Base-by-base conservation (phyloP, 2,329 filamentous ascomycete genomes). In the Phaeophleospora eucalypticola region DNA sequence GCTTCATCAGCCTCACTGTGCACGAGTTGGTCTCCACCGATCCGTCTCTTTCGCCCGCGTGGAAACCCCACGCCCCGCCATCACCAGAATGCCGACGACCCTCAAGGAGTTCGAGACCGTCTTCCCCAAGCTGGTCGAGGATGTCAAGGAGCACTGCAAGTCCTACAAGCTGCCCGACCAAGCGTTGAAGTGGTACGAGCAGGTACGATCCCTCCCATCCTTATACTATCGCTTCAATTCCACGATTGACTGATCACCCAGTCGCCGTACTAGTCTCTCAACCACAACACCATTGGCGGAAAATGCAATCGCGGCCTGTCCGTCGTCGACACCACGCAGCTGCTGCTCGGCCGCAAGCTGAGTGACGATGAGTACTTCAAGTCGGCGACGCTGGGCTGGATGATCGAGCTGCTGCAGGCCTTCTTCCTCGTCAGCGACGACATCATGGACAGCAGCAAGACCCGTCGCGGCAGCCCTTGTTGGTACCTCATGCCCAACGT, bases 301-400 rank as follows among this genome's bases (percentile, higher is more conserved):
- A 98, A 98, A 78, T 95, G 90, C 77, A 98, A 98, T 76, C 89
- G 93, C 65, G 93, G 93, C 73, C 94, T 98, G 82, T 97, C 90
- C 39, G 91, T 97, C 51, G 86, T 93, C 58, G 93, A 98, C 73
- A 93, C 89, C 38, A 83, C 84, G 56, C 85, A 88, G 56, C 76
- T 93, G 62, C 82, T 97, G 54, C 80, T 90, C 64, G 77, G 81
- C 62, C 74, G 78, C 59, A 74, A 86, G 45, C 82, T 97, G 56
- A 80, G 75, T 56, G 79, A 87, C 53, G 81, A 91, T 48, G 86
- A 97, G 72, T 95, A 90, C 78, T 93, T 94, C 76, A 77, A 87
- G 60, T 78, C 91, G 39, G 87, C 89, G 36, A 86, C 88, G 15
- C 81, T 98, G 15, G 93, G 93, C 65, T 98, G 93, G 93, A 83